Percentiles rank a stretch among this genome's conserved stretches.
phyloP scores from a whole-genome alignment of 2,329 filamentous ascomycete species.

The Chlorencoelia australis region DNA sequence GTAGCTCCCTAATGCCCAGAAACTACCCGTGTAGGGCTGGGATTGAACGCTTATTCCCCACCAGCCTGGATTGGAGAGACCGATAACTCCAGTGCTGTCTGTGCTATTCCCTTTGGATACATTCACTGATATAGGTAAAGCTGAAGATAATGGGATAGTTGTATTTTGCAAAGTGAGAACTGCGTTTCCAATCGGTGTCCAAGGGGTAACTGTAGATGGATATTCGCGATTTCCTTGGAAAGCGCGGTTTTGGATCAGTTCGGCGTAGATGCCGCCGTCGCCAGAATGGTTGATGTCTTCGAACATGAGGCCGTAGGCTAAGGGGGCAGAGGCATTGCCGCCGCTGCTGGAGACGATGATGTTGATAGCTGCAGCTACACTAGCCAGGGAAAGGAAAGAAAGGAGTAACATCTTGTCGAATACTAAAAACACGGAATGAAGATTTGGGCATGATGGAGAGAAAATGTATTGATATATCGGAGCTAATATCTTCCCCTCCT shows the following conservation, averaged over 20 bases:
- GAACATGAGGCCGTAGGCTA: slow-evolving; percentile 25
- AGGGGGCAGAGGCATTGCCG: slow-evolving; percentile 21
- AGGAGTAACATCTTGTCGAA: too few relatives aligned
- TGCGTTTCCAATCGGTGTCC: slow-evolving; percentile 16
- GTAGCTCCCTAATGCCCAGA: slow-evolving; percentile 15
- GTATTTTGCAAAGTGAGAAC: slow-evolving; percentile 26
- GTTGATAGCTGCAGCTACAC: slow-evolving; percentile 17
- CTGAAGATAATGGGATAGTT: slow-evolving; percentile 17
- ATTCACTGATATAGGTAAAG: slow-evolving; percentile 20
- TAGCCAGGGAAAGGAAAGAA: too few relatives aligned
- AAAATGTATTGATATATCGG: too few relatives aligned
- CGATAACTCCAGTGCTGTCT: slow-evolving; percentile 27
- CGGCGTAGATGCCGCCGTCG: slow-evolving; percentile 43
- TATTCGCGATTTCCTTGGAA: slow-evolving; percentile 45
- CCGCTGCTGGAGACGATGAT: slow-evolving; percentile 20
- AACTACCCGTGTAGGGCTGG: slow-evolving; percentile 22
- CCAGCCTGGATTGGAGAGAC: slow-evolving; percentile 43
- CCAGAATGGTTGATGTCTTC: slow-evolving; percentile 26
- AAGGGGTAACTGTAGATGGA: slow-evolving; percentile 36
- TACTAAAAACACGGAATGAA: too few relatives aligned
- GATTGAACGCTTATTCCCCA: slow-evolving; percentile 39
- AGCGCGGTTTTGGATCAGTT: slow-evolving; percentile 59
- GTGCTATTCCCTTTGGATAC: slow-evolving; percentile 6
- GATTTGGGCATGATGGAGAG: too few relatives aligned
- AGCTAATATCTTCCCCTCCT: too few relatives aligned